phyloP scores from a whole-genome alignment of 371 early-diverging fungal genomes.

The Mortierella sp. region DNA sequence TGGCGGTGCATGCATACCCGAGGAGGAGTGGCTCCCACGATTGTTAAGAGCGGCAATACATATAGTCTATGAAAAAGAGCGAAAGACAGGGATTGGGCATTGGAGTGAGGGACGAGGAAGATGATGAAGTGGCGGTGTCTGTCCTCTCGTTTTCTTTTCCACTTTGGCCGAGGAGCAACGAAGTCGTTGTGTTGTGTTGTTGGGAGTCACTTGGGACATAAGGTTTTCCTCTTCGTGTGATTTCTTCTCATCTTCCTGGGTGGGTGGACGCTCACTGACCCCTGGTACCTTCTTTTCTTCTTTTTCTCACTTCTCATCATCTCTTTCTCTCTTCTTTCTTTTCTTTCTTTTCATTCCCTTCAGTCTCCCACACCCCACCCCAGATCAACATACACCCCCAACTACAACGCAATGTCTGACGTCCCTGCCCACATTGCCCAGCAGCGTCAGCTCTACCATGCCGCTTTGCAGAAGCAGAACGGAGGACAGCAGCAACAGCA shows the following conservation, averaged over 20 bases:
- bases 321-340: not conserved
- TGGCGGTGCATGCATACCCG: constrained; percentile 1
- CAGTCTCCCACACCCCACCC: not conserved
- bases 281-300: not conserved
- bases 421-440: constrained; percentile 52
- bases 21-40: not conserved
- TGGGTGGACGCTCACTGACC: not conserved
- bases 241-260: not conserved
- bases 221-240: not conserved
- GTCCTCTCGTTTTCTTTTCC: no score
- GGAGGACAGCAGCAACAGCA: constrained; percentile 31
- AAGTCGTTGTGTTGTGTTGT: not conserved
- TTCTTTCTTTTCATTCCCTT: not conserved
- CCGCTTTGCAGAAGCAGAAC: constrained; percentile 51
- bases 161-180: no score
- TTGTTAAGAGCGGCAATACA: not conserved
- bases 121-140: no score
- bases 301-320: constrained; percentile 1
- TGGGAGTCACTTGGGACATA: not conserved
- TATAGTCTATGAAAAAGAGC: not conserved
- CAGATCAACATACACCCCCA: not conserved
- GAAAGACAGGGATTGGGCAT: not conserved
- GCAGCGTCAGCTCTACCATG: constrained; percentile 52
- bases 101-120: not conserved
- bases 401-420: constrained; percentile 35